phyloP scores from a whole-genome alignment of 345 rosid genomes.

The Eutrema japonicum region DNA sequence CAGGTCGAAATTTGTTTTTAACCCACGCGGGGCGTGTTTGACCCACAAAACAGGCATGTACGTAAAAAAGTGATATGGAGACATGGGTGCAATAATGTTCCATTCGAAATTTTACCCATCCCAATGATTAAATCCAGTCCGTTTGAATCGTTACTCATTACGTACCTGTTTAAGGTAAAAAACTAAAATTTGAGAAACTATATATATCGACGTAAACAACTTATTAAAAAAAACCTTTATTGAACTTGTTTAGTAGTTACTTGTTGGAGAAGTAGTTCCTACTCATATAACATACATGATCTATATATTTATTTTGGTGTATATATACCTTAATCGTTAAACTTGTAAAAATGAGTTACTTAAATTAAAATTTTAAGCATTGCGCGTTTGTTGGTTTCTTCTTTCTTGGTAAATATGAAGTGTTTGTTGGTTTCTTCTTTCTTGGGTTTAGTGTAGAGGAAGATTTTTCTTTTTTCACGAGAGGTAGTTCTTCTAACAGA shows the following conservation, averaged over 20 bases:
- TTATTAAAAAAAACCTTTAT: background rate
- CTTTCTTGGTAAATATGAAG: slow-evolving; percentile 8
- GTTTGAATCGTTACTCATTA: slow-evolving; percentile 25
- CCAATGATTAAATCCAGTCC: slow-evolving; percentile 34
- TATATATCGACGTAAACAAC: background rate
- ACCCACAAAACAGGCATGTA: too few relatives aligned
- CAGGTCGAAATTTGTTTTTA: too few relatives aligned
- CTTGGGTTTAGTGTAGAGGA: slow-evolving; percentile 32
- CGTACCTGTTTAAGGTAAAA: slow-evolving; percentile 7
- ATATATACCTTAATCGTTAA: background rate
- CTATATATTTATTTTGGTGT: background rate
- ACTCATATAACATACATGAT: slow-evolving; percentile 4
- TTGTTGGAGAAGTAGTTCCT: background rate
- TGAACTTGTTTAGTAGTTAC: slow-evolving; percentile 4
- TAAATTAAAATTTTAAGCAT: background rate
- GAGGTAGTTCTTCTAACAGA: slow-evolving; percentile 39
- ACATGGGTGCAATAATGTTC: slow-evolving; percentile 34
- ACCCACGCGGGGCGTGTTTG: background rate
- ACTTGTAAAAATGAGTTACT: slow-evolving; percentile 13
- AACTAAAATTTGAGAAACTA: slow-evolving; percentile 18
- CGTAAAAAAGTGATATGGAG: slow-evolving; percentile 28
- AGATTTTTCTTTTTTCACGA: background rate
- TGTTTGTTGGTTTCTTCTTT: slow-evolving; percentile 38
- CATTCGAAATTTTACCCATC: slow-evolving; percentile 12
- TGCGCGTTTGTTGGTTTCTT: background rate